A percentile compares a stretch with the other conserved stretches of the same genome.
These are phyloP conservation scores for Elongisporangium undulatum DNA, from an alignment of 352 stramenopile genomes.

Conservation along the genomic window DNA sequence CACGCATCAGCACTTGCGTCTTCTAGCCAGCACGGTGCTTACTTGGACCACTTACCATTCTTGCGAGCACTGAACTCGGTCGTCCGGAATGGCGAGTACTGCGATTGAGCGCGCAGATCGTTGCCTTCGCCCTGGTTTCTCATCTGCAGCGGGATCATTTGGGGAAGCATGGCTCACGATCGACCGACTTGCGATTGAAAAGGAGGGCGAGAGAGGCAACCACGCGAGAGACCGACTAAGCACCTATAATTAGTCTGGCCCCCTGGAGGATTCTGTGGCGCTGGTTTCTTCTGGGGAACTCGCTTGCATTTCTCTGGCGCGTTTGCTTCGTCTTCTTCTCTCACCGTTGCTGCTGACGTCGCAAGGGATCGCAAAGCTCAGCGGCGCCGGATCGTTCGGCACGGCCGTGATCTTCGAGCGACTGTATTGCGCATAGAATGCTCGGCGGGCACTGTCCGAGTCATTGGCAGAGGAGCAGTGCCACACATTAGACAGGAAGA, in stretches of 20 bases:
- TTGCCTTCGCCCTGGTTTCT: conserved; percentile 28
- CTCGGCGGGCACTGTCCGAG: conserved; percentile 30
- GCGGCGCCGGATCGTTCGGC: conserved; percentile 24
- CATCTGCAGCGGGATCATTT: conserved; percentile 49
- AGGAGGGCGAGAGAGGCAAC: neutral
- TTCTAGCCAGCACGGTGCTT: neutral
- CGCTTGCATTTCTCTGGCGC: neutral
- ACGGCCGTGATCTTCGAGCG: conserved; percentile 36
- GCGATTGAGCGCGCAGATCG: conserved; percentile 21
- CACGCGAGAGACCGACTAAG: neutral
- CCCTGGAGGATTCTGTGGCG: neutral
- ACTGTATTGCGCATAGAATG: conserved; percentile 77
- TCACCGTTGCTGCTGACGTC: neutral
- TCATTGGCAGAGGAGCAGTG: conserved; percentile 62
- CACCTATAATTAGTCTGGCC: neutral
- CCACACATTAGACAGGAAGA: conserved; percentile 74
- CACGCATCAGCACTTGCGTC: neutral
- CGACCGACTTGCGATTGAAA: neutral
- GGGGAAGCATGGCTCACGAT: conserved; percentile 7
- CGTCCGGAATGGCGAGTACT: conserved; percentile 42
- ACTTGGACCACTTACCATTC: conserved; percentile 12
- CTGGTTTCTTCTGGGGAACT: neutral
- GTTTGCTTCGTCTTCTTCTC: neutral
- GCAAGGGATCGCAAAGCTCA: conserved; percentile 70
- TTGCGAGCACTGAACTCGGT: conserved; percentile 32